Evolutionary conservation across 345 rosid species (phyloP).

Genomic region (Kernera saxatilis): DNA sequence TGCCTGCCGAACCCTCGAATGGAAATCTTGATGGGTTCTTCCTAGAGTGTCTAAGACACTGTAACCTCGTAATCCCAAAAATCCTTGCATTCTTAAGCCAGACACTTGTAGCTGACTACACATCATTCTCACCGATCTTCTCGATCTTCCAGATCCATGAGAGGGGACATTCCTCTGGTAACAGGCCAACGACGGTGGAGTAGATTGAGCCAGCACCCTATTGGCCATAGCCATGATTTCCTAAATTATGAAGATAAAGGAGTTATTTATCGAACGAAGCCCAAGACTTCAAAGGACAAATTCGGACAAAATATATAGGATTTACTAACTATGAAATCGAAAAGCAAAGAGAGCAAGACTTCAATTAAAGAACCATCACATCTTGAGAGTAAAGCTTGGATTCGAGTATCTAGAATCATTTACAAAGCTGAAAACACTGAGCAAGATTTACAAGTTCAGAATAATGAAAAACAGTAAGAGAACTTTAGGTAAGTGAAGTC

Average conservation of each 20-base stretch:
- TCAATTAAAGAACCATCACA: background rate
- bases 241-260: background rate
- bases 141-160: constrained; percentile 47
- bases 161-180: constrained; percentile 42
- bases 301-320: background rate
- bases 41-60: constrained; percentile 46
- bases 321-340: background rate
- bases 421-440: constrained; percentile 2
- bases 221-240: constrained; percentile 54
- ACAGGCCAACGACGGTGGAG: constrained; percentile 48
- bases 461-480: background rate
- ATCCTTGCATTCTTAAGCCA: constrained; percentile 46
- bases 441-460: background rate
- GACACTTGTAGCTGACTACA: constrained; percentile 33
- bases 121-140: constrained; percentile 44
- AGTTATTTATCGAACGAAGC: background rate
- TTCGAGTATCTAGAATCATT: background rate
- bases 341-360: background rate
- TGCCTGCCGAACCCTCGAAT: constrained; percentile 41
- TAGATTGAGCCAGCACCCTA: constrained; percentile 68
- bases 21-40: constrained; percentile 43
- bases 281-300: background rate
- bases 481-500: background rate
- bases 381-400: background rate
- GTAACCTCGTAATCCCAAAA: constrained; percentile 52